phyloP scores from a whole-genome alignment of 805 yeast species.

The Ogataea neopini region DNA sequence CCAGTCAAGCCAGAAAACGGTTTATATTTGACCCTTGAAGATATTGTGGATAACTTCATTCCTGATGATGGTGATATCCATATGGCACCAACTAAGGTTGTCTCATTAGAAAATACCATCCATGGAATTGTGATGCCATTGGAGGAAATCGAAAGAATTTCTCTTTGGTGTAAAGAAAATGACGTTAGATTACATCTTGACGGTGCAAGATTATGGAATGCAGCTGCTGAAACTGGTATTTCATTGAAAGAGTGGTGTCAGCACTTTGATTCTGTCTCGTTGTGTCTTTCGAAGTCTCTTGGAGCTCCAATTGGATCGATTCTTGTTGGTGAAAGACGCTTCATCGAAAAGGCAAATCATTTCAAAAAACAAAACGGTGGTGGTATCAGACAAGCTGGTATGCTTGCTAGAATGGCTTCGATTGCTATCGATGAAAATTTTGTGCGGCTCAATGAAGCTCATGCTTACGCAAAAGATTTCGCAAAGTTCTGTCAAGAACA shows the following conservation, averaged over 20 bases:
- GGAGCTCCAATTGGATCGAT: constrained; percentile 93
- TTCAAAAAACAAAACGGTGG: constrained; percentile 91
- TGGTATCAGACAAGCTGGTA: constrained; percentile 84
- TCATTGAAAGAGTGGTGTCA: constrained; percentile 69
- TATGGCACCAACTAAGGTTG: constrained; percentile 79
- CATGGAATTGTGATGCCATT: constrained; percentile 79
- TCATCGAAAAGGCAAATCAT: constrained; percentile 71
- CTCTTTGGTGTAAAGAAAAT: constrained; percentile 63
- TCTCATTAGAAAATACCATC: constrained; percentile 82
- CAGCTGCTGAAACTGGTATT: constrained; percentile 69
- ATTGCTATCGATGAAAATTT: constrained; percentile 73
- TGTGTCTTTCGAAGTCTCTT: constrained; percentile 81
- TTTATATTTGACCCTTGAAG: constrained; percentile 72
- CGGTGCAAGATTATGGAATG: constrained; percentile 91
- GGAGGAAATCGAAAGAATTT: constrained; percentile 69
- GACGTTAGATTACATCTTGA: constrained; percentile 73
- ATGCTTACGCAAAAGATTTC: constrained; percentile 48
- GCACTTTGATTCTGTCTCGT: constrained; percentile 78
- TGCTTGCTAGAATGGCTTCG: constrained; percentile 74
- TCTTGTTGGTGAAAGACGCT: constrained; percentile 62
- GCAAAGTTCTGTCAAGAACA: constrained; percentile 50
- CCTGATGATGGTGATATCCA: constrained; percentile 85
- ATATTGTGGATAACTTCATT: constrained; percentile 55
- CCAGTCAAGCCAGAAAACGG: constrained; percentile 81
- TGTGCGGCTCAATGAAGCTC: constrained; percentile 49